Conservation (phyloP, 441 rosid species). For the Monsonia emarginata region DNA sequence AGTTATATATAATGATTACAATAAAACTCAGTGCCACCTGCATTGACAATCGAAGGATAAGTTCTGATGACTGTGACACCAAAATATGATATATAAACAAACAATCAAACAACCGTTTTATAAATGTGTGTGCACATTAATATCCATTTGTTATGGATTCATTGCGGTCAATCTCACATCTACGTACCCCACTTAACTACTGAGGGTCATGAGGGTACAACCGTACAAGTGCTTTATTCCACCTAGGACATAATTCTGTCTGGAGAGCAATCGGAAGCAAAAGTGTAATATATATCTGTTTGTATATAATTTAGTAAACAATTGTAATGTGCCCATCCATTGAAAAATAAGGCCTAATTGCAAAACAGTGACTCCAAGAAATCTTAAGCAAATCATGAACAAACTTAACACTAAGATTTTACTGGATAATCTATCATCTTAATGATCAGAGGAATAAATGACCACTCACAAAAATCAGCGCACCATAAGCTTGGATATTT, state of each 20-base stretch:
- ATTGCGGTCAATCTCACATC: neutral
- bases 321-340: neutral
- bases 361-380: no score
- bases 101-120: neutral
- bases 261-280: neutral
- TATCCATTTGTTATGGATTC: neutral
- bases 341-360: neutral
- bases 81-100: neutral
- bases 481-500: conserved; percentile 79
- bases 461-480: conserved; percentile 72
- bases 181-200: no score
- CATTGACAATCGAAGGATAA: conserved; percentile 17
- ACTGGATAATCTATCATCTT: neutral
- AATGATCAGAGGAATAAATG: neutral
- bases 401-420: neutral
- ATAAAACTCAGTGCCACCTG: conserved; percentile 67
- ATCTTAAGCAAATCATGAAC: conserved; percentile 1
- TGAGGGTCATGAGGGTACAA: neutral
- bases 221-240: neutral
- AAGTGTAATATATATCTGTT: neutral
- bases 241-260: conserved; percentile 4
- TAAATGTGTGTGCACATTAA: neutral
- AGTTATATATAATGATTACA: conserved; percentile 72
- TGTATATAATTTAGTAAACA: neutral
- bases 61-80: neutral